Percentiles rank a stretch among this genome's conserved stretches.
Evolutionary conservation across 176 grass and related monocot species (phyloP).

Genomic region (Carex kokanica): DNA sequence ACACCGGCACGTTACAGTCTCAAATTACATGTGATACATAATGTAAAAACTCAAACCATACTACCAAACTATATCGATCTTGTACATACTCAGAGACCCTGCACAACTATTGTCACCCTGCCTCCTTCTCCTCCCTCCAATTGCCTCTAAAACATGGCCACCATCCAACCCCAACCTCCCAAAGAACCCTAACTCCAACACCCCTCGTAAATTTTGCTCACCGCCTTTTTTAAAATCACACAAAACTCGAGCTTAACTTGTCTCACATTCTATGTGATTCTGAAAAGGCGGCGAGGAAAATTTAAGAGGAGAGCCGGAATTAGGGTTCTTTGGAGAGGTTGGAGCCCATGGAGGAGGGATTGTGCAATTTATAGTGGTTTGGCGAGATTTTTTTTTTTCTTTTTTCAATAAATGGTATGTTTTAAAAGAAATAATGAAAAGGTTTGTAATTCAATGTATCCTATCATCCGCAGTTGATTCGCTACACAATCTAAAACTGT

Average conservation of each 20-base stretch:
- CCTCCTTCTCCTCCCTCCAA: not conserved
- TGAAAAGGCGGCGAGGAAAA: not conserved
- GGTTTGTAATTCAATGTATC: not conserved
- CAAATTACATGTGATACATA: not conserved
- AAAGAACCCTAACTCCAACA: constrained; percentile 7
- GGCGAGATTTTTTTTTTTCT: not conserved
- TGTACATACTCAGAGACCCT: not conserved
- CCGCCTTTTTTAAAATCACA: not conserved
- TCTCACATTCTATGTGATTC: not conserved
- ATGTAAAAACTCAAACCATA: not conserved
- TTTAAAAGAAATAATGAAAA: not conserved
- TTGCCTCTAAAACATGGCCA: not conserved
- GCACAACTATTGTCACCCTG: not conserved
- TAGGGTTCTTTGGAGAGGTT: constrained; percentile 18
- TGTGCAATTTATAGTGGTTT: not conserved
- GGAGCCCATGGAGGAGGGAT: not conserved
- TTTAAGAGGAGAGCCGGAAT: not conserved
- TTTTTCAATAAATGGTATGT: not conserved
- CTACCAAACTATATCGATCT: not conserved
- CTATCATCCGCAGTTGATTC: not conserved
- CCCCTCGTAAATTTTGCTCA: not conserved
- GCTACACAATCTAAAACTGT: not conserved
- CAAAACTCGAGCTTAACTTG: not conserved
- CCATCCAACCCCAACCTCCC: not conserved
- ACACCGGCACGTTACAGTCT: not conserved